phyloP scores from a whole-genome alignment of 2,329 filamentous ascomycete genomes.

The Colletotrichum lindemuthianum region DNA sequence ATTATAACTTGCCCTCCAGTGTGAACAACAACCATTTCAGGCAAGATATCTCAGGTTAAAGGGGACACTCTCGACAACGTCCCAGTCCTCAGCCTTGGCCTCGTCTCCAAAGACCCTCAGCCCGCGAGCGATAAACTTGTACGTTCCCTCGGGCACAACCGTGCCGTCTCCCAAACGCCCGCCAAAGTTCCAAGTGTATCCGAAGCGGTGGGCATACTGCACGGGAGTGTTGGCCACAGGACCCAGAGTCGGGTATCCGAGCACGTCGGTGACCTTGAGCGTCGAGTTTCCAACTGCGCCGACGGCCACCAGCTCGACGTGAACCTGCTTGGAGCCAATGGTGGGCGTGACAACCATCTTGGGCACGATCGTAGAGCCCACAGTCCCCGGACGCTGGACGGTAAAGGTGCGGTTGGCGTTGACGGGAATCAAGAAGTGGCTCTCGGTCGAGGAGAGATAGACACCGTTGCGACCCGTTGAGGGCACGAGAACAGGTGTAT shows the following conservation, averaged over 20 bases:
- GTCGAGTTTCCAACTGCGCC: constrained; percentile 27
- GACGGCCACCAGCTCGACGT: constrained; percentile 39
- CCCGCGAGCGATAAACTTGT: constrained; percentile 39
- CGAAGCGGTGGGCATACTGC: constrained; percentile 22
- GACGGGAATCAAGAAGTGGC: constrained; percentile 32
- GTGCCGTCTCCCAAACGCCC: constrained; percentile 39
- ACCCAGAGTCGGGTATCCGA: constrained; percentile 39
- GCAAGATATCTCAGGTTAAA: constrained; percentile 34
- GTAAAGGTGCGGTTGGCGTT: constrained; percentile 40
- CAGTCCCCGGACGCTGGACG: constrained; percentile 35
- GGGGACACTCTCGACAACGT: constrained; percentile 35
- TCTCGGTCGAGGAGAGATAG: constrained; percentile 32
- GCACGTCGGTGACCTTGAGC: constrained; percentile 27
- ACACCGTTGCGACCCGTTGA: constrained; percentile 23
- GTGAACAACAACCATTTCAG: neutral
- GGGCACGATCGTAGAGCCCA: constrained; percentile 6
- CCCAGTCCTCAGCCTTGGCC: constrained; percentile 39
- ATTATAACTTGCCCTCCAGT: no score
- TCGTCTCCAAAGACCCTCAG: constrained; percentile 42
- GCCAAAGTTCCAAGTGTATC: constrained; percentile 34
- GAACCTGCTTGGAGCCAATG: constrained; percentile 37
- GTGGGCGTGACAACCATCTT: constrained; percentile 24
- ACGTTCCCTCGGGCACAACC: constrained; percentile 39
- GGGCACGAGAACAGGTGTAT: constrained; percentile 33
- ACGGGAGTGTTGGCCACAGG: constrained; percentile 37